Conservation (phyloP, 129 eudicot genomes). For the Escallonia herrerae region DNA sequence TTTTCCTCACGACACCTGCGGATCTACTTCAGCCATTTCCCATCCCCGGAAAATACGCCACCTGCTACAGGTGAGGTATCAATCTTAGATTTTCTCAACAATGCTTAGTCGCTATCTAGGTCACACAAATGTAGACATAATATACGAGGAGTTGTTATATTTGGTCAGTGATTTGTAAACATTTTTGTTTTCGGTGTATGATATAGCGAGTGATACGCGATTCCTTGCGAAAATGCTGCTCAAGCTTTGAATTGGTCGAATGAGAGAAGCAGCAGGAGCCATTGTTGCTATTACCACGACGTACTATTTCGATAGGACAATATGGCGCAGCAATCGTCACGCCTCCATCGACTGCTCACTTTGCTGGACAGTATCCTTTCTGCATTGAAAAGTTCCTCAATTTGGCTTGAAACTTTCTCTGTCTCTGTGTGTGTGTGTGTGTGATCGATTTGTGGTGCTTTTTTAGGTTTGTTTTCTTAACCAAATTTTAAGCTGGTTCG, state of each 20-base stretch:
- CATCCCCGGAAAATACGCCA: too few relatives aligned
- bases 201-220: too few relatives aligned
- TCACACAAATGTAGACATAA: too few relatives aligned
- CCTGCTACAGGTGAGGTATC: too few relatives aligned
- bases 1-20: too few relatives aligned
- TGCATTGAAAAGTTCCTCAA: background rate
- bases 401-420: constrained; percentile 1
- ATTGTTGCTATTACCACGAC: background rate
- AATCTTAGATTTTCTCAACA: too few relatives aligned
- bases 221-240: background rate
- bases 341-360: constrained; percentile 71
- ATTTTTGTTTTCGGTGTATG: too few relatives aligned
- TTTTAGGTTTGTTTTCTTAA: constrained; percentile 18
- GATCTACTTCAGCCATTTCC: too few relatives aligned
- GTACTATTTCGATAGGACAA: constrained; percentile 15
- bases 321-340: constrained; percentile 86
- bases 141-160: too few relatives aligned
- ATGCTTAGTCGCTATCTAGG: too few relatives aligned
- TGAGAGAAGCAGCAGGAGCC: constrained; percentile 18
- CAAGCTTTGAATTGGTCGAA: constrained; percentile 22
- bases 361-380: constrained; percentile 77
- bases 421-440: too few relatives aligned
- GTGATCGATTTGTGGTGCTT: background rate
- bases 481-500: constrained; percentile 69
- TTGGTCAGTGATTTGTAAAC: too few relatives aligned